phyloP scores from a whole-genome alignment of 371 early-diverging fungal species.

The Mucor piriformis region DNA sequence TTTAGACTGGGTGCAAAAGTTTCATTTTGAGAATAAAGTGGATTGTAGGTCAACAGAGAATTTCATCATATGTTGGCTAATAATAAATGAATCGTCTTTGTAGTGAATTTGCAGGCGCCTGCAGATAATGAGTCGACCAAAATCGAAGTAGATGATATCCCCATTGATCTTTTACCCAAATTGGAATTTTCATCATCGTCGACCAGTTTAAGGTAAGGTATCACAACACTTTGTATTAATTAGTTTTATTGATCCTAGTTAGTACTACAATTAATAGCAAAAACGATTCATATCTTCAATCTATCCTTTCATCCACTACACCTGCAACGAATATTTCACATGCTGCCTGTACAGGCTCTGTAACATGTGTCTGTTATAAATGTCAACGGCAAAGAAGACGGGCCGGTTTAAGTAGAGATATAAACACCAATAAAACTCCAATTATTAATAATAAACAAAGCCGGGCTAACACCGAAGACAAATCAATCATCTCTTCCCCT shows the following conservation, averaged over 20 bases:
- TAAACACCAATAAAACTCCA: neutral
- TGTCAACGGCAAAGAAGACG: slow-evolving; percentile 52
- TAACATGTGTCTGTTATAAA: slow-evolving; percentile 44
- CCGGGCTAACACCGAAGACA: slow-evolving; percentile 3
- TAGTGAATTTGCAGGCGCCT: slow-evolving; percentile 42
- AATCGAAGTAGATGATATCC: slow-evolving; percentile 37
- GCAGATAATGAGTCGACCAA: slow-evolving; percentile 38
- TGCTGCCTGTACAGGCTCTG: slow-evolving; percentile 22
- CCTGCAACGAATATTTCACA: slow-evolving; percentile 9
- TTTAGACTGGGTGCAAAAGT: slow-evolving; percentile 45
- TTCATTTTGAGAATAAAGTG: slow-evolving; percentile 42
- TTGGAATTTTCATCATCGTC: slow-evolving; percentile 1
- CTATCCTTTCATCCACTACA: slow-evolving; percentile 21
- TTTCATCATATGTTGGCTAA: neutral
- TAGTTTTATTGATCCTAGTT: neutral
- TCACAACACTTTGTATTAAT: slow-evolving; percentile 7
- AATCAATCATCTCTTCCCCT: neutral
- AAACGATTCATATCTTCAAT: slow-evolving; percentile 27
- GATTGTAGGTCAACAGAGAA: slow-evolving; percentile 30
- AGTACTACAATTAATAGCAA: slow-evolving; percentile 5
- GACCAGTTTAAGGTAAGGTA: slow-evolving; percentile 1
- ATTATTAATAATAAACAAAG: neutral
- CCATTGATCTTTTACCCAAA: slow-evolving; percentile 13
- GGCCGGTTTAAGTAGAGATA: slow-evolving; percentile 20
- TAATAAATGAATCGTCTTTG: neutral